Evolutionary conservation across 2,329 filamentous ascomycete species (phyloP).

Genomic region (Ambrosiella beaveri): DNA sequence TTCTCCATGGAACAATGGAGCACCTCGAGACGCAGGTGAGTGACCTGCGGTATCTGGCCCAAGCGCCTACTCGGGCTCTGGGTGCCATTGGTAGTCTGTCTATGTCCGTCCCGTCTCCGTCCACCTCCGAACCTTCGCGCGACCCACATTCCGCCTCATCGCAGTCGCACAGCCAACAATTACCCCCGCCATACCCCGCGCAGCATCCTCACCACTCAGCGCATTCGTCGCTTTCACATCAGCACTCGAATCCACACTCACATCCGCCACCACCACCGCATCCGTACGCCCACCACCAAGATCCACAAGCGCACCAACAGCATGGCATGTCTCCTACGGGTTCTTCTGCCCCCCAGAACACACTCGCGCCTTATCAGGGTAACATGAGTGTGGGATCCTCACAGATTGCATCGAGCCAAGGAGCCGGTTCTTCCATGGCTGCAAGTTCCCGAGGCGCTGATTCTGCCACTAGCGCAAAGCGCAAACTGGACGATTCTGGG

Average conservation of each 20-base stretch:
- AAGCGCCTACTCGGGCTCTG: slow-evolving; percentile 21
- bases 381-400: not conserved
- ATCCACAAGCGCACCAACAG: not conserved
- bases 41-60: slow-evolving; percentile 34
- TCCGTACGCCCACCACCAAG: not conserved
- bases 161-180: slow-evolving; percentile 20
- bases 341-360: not conserved
- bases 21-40: slow-evolving; percentile 36
- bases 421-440: not conserved
- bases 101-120: slow-evolving; percentile 20
- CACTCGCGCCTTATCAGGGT: slow-evolving; percentile 2
- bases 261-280: slow-evolving; percentile 2
- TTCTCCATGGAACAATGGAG: slow-evolving; percentile 26
- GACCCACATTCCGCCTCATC: slow-evolving; percentile 16
- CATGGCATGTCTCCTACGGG: not conserved
- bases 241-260: not conserved
- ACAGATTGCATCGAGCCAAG: not conserved
- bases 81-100: slow-evolving; percentile 15
- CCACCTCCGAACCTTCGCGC: slow-evolving; percentile 33
- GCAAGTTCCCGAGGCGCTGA: not conserved
- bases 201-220: slow-evolving; percentile 7
- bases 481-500: slow-evolving; percentile 18
- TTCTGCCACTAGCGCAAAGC: slow-evolving; percentile 17
- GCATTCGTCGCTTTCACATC: slow-evolving; percentile 1
- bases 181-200: slow-evolving; percentile 11